Conservation (phyloP, 305 asterid genomes). For the Rubia balearica region DNA sequence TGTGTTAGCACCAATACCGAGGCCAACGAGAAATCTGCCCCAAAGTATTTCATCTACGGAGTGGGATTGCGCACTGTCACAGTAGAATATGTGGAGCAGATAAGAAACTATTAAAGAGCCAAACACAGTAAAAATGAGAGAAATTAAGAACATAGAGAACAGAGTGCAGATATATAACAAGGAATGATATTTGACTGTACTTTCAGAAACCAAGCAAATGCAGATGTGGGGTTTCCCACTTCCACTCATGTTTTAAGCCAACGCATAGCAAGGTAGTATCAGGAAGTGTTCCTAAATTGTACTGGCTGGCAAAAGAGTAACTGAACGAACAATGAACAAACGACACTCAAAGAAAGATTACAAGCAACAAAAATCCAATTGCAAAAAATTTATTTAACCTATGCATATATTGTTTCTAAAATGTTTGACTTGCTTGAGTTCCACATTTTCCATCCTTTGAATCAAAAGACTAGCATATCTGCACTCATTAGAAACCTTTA, state of each 20-base stretch:
- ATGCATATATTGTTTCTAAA: not conserved
- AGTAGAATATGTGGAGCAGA: constrained; percentile 16
- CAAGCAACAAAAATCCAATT: not conserved
- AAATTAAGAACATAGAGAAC: not conserved
- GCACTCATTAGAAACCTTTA: not conserved
- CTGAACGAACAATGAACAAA: not conserved
- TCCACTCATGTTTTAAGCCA: not conserved
- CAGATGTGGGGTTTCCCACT: not conserved
- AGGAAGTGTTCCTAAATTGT: not conserved
- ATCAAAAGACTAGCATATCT: not conserved
- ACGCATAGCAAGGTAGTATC: not conserved
- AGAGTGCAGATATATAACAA: not conserved
- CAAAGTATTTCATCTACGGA: constrained; percentile 68
- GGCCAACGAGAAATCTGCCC: constrained; percentile 87
- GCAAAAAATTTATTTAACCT: not conserved
- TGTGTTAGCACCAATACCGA: constrained; percentile 84
- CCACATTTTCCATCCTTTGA: not conserved
- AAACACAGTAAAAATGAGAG: not conserved
- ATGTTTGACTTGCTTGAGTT: not conserved
- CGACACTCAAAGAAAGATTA: not conserved
- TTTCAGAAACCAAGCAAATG: not conserved
- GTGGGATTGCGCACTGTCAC: constrained; percentile 80
- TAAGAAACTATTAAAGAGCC: constrained; percentile 5
- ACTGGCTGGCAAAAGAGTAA: not conserved
- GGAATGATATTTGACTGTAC: not conserved